Evolutionary conservation across 2,329 filamentous ascomycete species (phyloP).

Genomic region (Venturia pyrina): DNA sequence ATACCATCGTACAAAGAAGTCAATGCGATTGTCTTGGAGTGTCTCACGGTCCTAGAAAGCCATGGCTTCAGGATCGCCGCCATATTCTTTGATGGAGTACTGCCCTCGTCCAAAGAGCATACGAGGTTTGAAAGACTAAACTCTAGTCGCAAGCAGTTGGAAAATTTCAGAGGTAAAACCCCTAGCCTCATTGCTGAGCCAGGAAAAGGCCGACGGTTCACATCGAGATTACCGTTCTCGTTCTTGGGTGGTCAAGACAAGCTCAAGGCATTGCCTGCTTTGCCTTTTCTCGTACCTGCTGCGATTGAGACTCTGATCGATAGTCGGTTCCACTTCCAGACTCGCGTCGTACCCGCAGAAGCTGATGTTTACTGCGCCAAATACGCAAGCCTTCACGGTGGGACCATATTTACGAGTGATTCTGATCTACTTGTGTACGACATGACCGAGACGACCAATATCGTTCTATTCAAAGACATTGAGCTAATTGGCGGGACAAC

Average conservation of each 20-base stretch:
- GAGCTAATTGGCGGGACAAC: neutral
- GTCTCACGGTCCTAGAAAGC: constrained; percentile 1
- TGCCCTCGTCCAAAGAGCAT: constrained; percentile 6
- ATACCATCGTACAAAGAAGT: constrained; percentile 4
- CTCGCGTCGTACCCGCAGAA: constrained; percentile 10
- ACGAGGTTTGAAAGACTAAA: constrained; percentile 5
- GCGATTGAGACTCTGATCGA: neutral
- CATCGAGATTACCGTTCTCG: constrained; percentile 1
- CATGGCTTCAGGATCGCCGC: constrained; percentile 3
- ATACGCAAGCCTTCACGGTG: constrained; percentile 2
- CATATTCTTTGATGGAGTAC: constrained; percentile 13
- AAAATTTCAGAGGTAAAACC: neutral
- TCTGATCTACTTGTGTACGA: constrained; percentile 13
- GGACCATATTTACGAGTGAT: constrained; percentile 10
- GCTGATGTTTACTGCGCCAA: constrained; percentile 11
- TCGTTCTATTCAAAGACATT: constrained; percentile 10
- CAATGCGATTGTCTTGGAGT: neutral
- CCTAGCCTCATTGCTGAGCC: neutral
- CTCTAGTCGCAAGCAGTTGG: neutral
- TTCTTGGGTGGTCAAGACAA: neutral
- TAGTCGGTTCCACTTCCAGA: neutral
- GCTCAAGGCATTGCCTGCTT: constrained; percentile 2
- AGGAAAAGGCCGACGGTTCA: neutral
- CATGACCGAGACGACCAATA: neutral
- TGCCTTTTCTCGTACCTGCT: constrained; percentile 11